Base-by-base conservation (phyloP, 805 yeast genomes). In the Nakazawaea sp. region DNA sequence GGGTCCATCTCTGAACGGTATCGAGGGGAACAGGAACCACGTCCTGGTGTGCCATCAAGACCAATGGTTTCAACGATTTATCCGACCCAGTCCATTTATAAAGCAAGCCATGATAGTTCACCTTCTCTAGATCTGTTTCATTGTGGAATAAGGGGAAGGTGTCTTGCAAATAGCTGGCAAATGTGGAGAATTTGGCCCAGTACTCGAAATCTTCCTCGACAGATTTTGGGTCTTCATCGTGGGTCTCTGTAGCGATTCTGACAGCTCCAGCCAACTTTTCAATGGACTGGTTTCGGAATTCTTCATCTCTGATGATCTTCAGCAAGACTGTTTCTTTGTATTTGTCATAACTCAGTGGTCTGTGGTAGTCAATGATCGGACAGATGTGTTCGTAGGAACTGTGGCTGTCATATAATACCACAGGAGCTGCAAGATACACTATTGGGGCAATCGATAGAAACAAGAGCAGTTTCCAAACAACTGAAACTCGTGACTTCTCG, bases 181-280 rank as follows among this genome's bases (percentile, higher is more conserved):
- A 70, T 2, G 18, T 32, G 24, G 38, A 45, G 27, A 56, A 58
- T 27, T 48, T 45, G 13, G 49, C 43, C 25, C 63, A 61, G 66
- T 78, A 77, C 24, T 68, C 64, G 13, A 65, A 66, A 30, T 75
- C 76, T 8, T 70, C 70, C 10, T 58, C 65, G 5, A 75, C 75
- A 12, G 40, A 36, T 7, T 44, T 40, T 6, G 73, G 72, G 36
- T 55, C 60, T 17, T 66, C 68, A 51, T 86, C 95, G 43, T 56
- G 67, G 12, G 77, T 66, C 43, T 73, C 78, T 1, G 94, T 82
- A 29, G 79, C 78, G 40, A 82, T 66, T 49, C 68, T 67, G 17
- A 84, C 69, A 1, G 90, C 84, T 4, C 72, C 76, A 7, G 72
- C 56, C 39, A 78, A 61, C 45, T 64, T 70, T 9, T 48, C 50